Conservation (phyloP, 345 rosid genomes). For the Microthlaspi erraticum region DNA sequence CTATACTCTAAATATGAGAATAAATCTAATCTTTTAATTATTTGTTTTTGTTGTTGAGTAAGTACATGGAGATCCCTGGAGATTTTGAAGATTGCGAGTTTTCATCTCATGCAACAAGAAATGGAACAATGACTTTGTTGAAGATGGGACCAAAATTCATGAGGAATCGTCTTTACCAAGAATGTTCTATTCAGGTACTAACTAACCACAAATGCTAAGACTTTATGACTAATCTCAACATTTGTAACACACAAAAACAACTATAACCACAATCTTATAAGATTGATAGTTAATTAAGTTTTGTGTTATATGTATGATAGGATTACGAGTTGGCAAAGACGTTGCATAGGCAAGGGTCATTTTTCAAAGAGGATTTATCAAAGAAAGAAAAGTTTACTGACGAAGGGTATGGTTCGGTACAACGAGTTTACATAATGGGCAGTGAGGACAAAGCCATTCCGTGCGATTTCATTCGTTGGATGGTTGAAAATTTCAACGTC, state of each 20-base stretch:
- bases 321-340: conserved; percentile 42
- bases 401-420: conserved; percentile 43
- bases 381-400: conserved; percentile 34
- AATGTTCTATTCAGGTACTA: conserved; percentile 34
- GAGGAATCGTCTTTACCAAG: conserved; percentile 40
- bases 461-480: conserved; percentile 44
- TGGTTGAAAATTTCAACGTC: conserved; percentile 44
- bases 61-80: conserved; percentile 38
- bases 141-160: conserved; percentile 47
- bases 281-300: not conserved
- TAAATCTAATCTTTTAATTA: not conserved
- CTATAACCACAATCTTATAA: not conserved
- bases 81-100: conserved; percentile 39
- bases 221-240: not conserved
- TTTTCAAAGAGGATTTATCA: conserved; percentile 42
- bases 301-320: conserved; percentile 8
- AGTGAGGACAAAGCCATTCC: conserved; percentile 46
- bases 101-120: conserved; percentile 32
- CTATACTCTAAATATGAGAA: not conserved
- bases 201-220: too few species aligned
- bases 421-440: conserved; percentile 44
- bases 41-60: conserved; percentile 1
- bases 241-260: too few species aligned
- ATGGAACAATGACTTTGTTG: conserved; percentile 37
- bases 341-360: conserved; percentile 45